These are phyloP conservation scores for Nelumbo lutea DNA, from an alignment of 164 flowering plant species.

Conservation along the genomic window DNA sequence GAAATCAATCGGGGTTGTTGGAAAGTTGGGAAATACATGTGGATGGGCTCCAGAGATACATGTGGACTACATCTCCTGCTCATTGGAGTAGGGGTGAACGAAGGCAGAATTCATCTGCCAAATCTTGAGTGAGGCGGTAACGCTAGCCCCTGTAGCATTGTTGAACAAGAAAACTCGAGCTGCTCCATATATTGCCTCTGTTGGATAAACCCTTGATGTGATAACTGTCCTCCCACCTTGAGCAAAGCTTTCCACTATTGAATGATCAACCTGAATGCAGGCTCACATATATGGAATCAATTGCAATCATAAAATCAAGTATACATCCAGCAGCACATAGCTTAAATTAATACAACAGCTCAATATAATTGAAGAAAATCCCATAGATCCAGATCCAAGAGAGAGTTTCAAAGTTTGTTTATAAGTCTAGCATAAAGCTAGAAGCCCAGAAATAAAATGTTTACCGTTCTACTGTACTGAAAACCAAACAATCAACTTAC, in stretches of 20 bases:
- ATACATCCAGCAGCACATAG: background rate
- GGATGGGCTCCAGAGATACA: background rate
- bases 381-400: background rate
- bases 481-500: conserved; percentile 29
- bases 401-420: background rate
- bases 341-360: background rate
- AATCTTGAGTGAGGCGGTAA: conserved; percentile 55
- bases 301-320: background rate
- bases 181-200: conserved; percentile 54
- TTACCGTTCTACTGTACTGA: background rate
- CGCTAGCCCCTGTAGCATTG: conserved; percentile 56
- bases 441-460: background rate
- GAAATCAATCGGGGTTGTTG: background rate
- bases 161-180: conserved; percentile 66
- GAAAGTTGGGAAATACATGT: background rate
- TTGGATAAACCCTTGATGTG: conserved; percentile 80
- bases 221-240: conserved; percentile 81
- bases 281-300: background rate
- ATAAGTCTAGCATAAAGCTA: background rate
- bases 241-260: conserved; percentile 79
- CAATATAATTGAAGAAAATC: background rate
- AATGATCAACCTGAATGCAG: conserved; percentile 59
- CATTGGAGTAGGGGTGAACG: conserved; percentile 40
- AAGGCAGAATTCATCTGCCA: conserved; percentile 70
- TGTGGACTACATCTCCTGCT: background rate